Evolutionary conservation across 768 basidiomycete genomes (phyloP), one percentile per base, ranked within the genome.

Genomic region (Butyriboletus loyo): DNA sequence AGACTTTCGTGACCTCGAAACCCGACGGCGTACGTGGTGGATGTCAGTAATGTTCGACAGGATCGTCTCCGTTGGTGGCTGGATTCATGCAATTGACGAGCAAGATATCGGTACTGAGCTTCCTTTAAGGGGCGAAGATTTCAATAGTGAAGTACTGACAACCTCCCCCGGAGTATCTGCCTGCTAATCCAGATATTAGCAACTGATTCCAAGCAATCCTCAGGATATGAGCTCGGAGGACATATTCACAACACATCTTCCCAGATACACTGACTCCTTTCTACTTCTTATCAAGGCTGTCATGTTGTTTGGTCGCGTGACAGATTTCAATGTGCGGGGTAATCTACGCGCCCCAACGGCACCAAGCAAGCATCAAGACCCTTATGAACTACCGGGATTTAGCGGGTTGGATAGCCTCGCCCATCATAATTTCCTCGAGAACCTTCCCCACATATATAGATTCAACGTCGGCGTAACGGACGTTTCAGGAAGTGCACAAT

Each of bases 21-120:
- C 81, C 38, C 76, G 90, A 54, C 77, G 91, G 45, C 78, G 91
- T 47, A 87, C 89, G 5, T 93, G 91, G 91, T 93, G 90, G 90
- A 91, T 91, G 87, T 85, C 88, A 19, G 83, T 93, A 36, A 71
- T 91, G 41, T 92, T 92, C 66, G 90, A 93, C 68, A 85, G 90
- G 27, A 89, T 91, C 42, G 82, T 81, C 32, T 86, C 85, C 34
- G 81, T 86, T 24, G 89, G 89, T 38, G 90, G 91, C 17, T 93
- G 91, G 91, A 78, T 90, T 34, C 91, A 93, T 62, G 85, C 83
- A 8, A 81, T 93, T 17, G 88, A 91, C 58, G 90, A 93, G 65
- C 79, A 84, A 43, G 90, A 92, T 65, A 74, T 93, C 30, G 90
- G 88, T 9, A 92, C 91, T 14, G 91, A 92, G 64, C 72, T 93